These are phyloP conservation scores for Eucalyptus pauciflora DNA, from an alignment of 345 rosid genomes.

Conservation along the genomic window DNA sequence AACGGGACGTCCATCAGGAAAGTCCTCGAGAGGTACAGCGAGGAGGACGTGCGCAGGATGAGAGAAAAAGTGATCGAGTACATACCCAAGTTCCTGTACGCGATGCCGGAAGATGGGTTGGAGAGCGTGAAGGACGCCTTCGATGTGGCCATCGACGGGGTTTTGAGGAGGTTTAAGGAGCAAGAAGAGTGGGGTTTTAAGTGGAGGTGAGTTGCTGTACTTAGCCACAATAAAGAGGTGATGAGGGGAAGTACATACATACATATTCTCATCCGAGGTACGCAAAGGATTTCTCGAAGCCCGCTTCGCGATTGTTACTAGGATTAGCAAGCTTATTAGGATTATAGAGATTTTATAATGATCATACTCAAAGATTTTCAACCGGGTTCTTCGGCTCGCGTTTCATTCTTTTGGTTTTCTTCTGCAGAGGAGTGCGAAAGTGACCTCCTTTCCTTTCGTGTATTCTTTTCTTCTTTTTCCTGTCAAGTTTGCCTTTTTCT, in stretches of 20 bases:
- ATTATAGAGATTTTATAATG: background rate
- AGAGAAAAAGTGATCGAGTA: slow-evolving; percentile 61
- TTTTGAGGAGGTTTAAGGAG: slow-evolving; percentile 64
- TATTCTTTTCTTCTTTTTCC: background rate
- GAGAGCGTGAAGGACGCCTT: slow-evolving; percentile 73
- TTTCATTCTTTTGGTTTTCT: background rate
- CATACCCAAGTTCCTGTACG: slow-evolving; percentile 68
- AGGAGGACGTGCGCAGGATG: slow-evolving; percentile 59
- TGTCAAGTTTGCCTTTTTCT: background rate
- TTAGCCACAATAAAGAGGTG: background rate
- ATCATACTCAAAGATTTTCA: background rate
- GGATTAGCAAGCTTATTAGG: background rate
- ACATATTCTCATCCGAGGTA: background rate
- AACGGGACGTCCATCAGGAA: slow-evolving; percentile 51
- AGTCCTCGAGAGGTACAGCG: slow-evolving; percentile 55
- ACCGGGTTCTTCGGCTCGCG: background rate
- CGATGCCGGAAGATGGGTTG: slow-evolving; percentile 47
- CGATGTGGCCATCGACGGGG: slow-evolving; percentile 86
- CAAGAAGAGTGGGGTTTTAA: slow-evolving; percentile 52
- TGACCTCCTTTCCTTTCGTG: background rate
- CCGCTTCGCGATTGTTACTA: background rate
- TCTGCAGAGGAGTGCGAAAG: background rate
- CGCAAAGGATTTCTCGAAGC: background rate
- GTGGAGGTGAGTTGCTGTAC: slow-evolving; percentile 28
- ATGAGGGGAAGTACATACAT: background rate